phyloP scores from a whole-genome alignment of 2,329 filamentous ascomycete species.

The Alternaria solani region DNA sequence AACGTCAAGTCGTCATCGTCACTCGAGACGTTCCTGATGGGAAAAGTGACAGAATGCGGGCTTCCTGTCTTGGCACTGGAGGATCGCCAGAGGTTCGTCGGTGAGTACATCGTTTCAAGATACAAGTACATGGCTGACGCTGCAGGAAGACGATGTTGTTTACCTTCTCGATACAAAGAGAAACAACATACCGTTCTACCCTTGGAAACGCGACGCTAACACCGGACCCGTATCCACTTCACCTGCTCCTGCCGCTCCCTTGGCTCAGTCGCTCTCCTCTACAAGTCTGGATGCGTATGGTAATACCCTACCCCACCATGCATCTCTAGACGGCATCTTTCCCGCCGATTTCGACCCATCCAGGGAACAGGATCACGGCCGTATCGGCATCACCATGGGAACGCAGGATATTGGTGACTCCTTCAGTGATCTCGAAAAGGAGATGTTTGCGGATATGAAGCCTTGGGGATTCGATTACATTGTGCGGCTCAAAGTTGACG shows the following conservation, averaged over 20 bases:
- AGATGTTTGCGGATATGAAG: background rate
- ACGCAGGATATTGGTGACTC: background rate
- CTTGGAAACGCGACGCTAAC: background rate
- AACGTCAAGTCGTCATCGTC: background rate
- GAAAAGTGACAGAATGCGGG: background rate
- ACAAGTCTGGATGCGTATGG: background rate
- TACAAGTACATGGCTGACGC: background rate
- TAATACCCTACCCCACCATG: background rate
- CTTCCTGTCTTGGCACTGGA: background rate
- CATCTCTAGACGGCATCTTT: background rate
- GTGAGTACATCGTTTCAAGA: background rate
- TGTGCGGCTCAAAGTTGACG: background rate
- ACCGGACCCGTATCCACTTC: background rate
- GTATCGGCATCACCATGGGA: background rate
- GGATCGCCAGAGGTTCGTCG: background rate
- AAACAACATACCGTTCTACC: background rate
- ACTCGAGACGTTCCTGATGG: background rate
- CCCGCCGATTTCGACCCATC: too few relatives aligned
- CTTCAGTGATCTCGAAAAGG: background rate
- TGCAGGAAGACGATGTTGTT: background rate
- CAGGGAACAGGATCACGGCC: too few relatives aligned
- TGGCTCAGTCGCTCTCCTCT: background rate
- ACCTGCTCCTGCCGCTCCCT: too few relatives aligned
- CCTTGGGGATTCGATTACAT: background rate
- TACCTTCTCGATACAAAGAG: background rate